Conservation (phyloP, 306 rosid species). For the Sophora flavescens region DNA sequence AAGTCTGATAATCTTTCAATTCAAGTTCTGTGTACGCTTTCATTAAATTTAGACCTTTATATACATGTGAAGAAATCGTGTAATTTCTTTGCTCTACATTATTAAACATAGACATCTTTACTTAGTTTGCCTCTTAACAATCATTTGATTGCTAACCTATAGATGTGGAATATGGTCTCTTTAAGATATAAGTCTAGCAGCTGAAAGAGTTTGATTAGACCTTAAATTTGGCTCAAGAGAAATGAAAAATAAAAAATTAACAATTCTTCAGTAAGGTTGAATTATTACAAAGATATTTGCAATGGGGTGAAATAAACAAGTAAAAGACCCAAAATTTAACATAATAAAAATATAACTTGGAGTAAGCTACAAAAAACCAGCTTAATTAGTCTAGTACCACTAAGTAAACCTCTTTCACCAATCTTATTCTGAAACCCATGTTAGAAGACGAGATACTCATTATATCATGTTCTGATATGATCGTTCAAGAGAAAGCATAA, state of each 20-base stretch:
- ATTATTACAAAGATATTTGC: neutral
- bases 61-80: neutral
- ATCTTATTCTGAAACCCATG: neutral
- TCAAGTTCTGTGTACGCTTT: neutral
- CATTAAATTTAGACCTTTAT: neutral
- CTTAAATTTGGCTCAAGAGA: neutral
- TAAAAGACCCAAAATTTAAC: neutral
- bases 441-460: neutral
- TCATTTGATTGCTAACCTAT: neutral
- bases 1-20: neutral
- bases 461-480: neutral
- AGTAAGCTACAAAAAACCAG: neutral
- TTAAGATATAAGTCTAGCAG: neutral
- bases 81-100: neutral
- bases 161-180: neutral
- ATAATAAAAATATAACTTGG: neutral
- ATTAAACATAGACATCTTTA: neutral
- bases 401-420: too few species aligned
- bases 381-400: neutral
- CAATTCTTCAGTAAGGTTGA: neutral
- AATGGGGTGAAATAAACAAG: neutral
- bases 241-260: neutral
- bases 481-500: constrained; percentile 19
- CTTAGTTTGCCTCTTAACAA: neutral
- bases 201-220: neutral